Evolutionary conservation across 2,329 filamentous ascomycete species (phyloP), one percentile per base, ranked within the genome.

Genomic region (Aspergillus oerlinghausenensis): DNA sequence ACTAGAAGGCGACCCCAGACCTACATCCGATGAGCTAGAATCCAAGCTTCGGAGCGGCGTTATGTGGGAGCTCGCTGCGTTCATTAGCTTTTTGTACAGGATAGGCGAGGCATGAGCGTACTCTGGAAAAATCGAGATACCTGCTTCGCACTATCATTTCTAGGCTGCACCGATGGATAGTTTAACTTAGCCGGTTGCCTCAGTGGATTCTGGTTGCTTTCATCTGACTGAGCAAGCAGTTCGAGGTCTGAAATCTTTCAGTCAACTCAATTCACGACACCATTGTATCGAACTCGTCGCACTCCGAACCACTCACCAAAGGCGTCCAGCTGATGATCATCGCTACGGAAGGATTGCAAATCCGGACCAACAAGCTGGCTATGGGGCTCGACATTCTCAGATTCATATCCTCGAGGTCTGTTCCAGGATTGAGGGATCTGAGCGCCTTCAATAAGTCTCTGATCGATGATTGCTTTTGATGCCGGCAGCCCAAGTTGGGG

Each of bases 231-330:
- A 17, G 73, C 70, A 19, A 77, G 61, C 19, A 77, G 52, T 47
- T 75, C 73, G 21, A 73, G 64, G 49, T 77, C 75, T 77, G 8
- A 3, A 35, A 7, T 9, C 35, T 8, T 3, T 51, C 62, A 38
- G 56, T 55, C 19, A 40, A 17, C 23, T 11, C 11, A 3, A 23
- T 4, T 23, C 14, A 7, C 5, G 21, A 14, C 23, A 11, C 43
- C 26, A 23, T 7, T 25, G 43, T 47, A 25, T 43, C 19, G 3
- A 43, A 43, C 21, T 43, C 8, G 17, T 43, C 11, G 21, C 21
- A 47, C 23, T 25, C 23, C 17, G 8, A 14, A 4, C 10, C 3
- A 60, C 72, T 62, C 62, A 83, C 81, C 80, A 61, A 82, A 83
- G 3, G 74, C 74, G 70, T 83, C 79, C 11, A 81, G 68, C 7